phyloP scores from a whole-genome alignment of 495 filamentous ascomycete species.

The Daldinia decipiens region DNA sequence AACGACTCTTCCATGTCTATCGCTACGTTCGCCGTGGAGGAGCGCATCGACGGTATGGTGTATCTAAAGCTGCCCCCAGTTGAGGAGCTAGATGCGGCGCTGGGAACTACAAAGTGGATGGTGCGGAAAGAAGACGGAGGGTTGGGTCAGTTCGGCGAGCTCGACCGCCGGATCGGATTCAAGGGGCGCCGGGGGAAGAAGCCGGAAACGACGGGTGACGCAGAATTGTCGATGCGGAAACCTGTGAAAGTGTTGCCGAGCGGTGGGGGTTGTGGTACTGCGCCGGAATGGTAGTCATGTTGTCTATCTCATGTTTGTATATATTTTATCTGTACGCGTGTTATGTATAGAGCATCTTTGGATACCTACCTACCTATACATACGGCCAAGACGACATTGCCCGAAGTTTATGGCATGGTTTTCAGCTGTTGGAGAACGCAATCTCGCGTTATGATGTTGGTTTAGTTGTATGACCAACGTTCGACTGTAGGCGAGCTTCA shows the following conservation, averaged over 20 bases:
- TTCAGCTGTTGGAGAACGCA: background rate
- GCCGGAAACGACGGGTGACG: slow-evolving; percentile 11
- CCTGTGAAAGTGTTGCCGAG: slow-evolving; percentile 57
- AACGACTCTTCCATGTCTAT: slow-evolving; percentile 84
- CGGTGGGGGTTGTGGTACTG: slow-evolving; percentile 60
- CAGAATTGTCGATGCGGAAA: slow-evolving; percentile 42
- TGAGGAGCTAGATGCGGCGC: slow-evolving; percentile 82
- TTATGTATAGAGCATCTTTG: background rate
- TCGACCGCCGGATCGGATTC: slow-evolving; percentile 71
- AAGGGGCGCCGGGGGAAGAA: slow-evolving; percentile 54
- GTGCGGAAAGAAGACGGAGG: slow-evolving; percentile 76
- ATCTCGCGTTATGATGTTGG: background rate
- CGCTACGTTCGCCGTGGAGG: slow-evolving; percentile 86
- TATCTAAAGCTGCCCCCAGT: slow-evolving; percentile 88
- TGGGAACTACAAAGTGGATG: slow-evolving; percentile 87
- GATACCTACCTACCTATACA: background rate
- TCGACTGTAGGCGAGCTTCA: background rate
- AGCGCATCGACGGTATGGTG: slow-evolving; percentile 80
- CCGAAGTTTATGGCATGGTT: background rate
- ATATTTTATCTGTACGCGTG: background rate
- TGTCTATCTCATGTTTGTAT: background rate
- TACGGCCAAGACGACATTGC: background rate
- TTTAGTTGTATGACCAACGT: slow-evolving; percentile 2
- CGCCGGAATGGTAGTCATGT: slow-evolving; percentile 73
- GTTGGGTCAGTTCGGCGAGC: slow-evolving; percentile 65